These are phyloP conservation scores for Suaeda aralocaspica DNA, from an alignment of 148 eudicot genomes.

Conservation along the genomic window DNA sequence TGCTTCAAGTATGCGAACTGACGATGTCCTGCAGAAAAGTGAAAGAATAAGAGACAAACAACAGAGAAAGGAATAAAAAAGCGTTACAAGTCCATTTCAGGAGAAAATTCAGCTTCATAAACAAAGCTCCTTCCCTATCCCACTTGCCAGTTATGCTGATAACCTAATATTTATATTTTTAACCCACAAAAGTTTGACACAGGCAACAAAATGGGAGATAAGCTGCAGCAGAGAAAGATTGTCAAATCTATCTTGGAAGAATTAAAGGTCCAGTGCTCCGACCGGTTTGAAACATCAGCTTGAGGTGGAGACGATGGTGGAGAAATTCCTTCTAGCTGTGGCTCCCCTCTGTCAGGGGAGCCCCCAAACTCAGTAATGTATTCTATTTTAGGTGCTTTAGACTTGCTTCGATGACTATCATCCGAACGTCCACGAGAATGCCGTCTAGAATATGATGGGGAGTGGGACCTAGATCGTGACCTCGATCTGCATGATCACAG, in stretches of 20 bases:
- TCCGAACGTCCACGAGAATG: conserved; percentile 66
- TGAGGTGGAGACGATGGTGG: conserved; percentile 91
- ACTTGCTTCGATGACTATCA: conserved; percentile 69
- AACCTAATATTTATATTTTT: conserved; percentile 36
- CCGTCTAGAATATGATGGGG: conserved; percentile 81
- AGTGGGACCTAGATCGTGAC: conserved; percentile 67
- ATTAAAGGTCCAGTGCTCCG: conserved; percentile 93
- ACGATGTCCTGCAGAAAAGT: conserved; percentile 71
- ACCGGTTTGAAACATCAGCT: conserved; percentile 74
- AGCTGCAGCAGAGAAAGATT: conserved; percentile 73
- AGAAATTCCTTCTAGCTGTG: conserved; percentile 74
- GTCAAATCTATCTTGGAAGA: conserved; percentile 82
- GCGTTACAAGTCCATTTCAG: conserved; percentile 36
- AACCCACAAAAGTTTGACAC: conserved; percentile 57
- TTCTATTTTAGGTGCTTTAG: conserved; percentile 87
- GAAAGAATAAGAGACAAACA: conserved; percentile 35
- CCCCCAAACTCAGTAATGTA: conserved; percentile 98
- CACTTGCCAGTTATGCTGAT: conserved; percentile 39
- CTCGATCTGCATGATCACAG: conserved; percentile 48
- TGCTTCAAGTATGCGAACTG: conserved; percentile 92
- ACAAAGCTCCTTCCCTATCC: conserved; percentile 49
- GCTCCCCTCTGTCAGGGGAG: conserved; percentile 62
- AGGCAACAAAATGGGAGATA: conserved; percentile 51
- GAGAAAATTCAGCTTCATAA: conserved; percentile 45
- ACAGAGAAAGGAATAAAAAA: conserved; percentile 20